phyloP scores from a whole-genome alignment of 805 yeast species.

The Candida dajiaensis region DNA sequence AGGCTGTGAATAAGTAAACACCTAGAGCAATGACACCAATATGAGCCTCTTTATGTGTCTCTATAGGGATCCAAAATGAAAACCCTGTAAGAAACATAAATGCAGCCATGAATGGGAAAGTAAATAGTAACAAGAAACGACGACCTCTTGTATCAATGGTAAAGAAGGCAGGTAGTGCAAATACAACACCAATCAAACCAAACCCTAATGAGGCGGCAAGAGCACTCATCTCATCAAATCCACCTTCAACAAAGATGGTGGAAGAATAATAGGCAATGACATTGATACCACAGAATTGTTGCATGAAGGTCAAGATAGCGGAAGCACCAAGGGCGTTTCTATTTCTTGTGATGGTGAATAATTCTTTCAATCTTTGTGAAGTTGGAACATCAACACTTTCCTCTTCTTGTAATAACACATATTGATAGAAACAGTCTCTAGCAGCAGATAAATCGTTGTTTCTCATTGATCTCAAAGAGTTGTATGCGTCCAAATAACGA shows the following conservation, averaged over 20 bases:
- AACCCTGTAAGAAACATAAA: slow-evolving; percentile 56
- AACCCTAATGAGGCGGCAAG: slow-evolving; percentile 78
- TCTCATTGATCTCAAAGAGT: slow-evolving; percentile 42
- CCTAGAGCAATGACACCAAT: slow-evolving; percentile 64
- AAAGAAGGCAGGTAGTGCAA: slow-evolving; percentile 73
- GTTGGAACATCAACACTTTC: slow-evolving; percentile 39
- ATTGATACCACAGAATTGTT: slow-evolving; percentile 83
- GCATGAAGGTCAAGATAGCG: slow-evolving; percentile 78
- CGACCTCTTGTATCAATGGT: slow-evolving; percentile 74
- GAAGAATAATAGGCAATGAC: slow-evolving; percentile 81
- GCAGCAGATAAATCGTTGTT: slow-evolving; percentile 50
- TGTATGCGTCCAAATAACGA: slow-evolving; percentile 51
- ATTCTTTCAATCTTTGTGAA: slow-evolving; percentile 40
- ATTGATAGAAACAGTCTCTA: slow-evolving; percentile 59
- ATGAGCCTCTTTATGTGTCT: slow-evolving; percentile 35
- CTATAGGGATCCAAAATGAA: slow-evolving; percentile 58
- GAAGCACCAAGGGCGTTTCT: slow-evolving; percentile 75
- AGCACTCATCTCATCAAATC: slow-evolving; percentile 52
- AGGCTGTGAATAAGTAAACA: slow-evolving; percentile 60
- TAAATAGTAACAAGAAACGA: slow-evolving; percentile 45
- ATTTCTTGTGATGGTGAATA: slow-evolving; percentile 66
- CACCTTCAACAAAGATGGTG: slow-evolving; percentile 60
- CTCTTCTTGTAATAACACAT: slow-evolving; percentile 56
- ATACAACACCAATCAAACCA: slow-evolving; percentile 73
- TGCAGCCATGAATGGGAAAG: slow-evolving; percentile 54